Percentiles rank a stretch among this genome's conserved stretches.
Conservation (phyloP, 805 yeast genomes). For the Groenewaldozyma tartarivorans region DNA sequence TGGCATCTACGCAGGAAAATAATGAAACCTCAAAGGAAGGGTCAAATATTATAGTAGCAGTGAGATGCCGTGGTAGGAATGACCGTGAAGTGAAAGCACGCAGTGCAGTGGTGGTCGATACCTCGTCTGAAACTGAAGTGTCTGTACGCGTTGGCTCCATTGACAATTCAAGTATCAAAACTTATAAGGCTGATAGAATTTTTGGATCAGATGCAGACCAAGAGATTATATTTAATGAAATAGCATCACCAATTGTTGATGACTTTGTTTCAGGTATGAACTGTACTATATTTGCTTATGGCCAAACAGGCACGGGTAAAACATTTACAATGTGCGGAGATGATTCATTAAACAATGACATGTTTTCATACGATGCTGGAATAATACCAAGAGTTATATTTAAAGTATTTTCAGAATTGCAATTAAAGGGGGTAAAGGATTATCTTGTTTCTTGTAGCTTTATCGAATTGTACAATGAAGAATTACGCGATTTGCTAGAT, state of each 20-base stretch:
- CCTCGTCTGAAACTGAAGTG: slow-evolving; percentile 39
- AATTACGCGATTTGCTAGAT: slow-evolving; percentile 57
- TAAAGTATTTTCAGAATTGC: slow-evolving; percentile 44
- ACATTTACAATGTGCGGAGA: slow-evolving; percentile 70
- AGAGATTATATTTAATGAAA: slow-evolving; percentile 49
- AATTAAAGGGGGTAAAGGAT: slow-evolving; percentile 33
- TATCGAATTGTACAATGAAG: slow-evolving; percentile 82
- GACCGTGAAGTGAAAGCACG: slow-evolving; percentile 47
- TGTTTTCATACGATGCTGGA: slow-evolving; percentile 37
- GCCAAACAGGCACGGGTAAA: slow-evolving; percentile 89
- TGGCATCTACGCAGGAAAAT: background rate
- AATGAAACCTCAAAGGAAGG: slow-evolving; percentile 14
- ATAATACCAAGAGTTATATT: slow-evolving; percentile 51
- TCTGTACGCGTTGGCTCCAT: slow-evolving; percentile 34
- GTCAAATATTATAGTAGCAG: slow-evolving; percentile 50
- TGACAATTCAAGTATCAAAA: slow-evolving; percentile 29
- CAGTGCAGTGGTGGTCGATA: slow-evolving; percentile 52
- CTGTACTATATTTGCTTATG: slow-evolving; percentile 79
- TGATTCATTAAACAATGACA: slow-evolving; percentile 39
- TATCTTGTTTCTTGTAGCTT: slow-evolving; percentile 68
- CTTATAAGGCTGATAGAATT: slow-evolving; percentile 68
- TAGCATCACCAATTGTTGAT: slow-evolving; percentile 52
- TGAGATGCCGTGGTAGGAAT: slow-evolving; percentile 55
- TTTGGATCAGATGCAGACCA: slow-evolving; percentile 81
- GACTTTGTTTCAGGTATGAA: slow-evolving; percentile 71